phyloP scores from a whole-genome alignment of 140 eudicot genomes.

The Erigeron philadelphicus region DNA sequence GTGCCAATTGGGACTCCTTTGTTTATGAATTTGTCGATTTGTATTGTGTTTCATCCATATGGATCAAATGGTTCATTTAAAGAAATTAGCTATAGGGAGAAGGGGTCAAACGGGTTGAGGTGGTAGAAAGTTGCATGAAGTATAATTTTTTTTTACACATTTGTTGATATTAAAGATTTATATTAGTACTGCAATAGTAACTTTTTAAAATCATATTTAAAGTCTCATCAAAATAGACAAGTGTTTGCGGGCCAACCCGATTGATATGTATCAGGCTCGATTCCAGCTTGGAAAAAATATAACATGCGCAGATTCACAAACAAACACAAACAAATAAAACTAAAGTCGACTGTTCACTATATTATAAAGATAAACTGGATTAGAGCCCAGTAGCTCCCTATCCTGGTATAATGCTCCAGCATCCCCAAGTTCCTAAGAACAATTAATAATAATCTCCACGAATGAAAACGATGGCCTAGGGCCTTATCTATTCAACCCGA shows the following conservation, averaged over 20 bases:
- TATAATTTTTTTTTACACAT: neutral
- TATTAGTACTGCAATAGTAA: neutral
- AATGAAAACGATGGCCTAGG: no score
- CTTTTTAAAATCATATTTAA: neutral
- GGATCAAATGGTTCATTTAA: neutral
- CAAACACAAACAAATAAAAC: no score
- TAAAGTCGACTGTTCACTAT: no score
- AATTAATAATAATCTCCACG: no score
- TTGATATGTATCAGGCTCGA: no score
- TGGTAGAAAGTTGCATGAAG: neutral
- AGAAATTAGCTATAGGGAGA: neutral
- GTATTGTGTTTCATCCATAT: neutral
- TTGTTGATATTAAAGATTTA: neutral
- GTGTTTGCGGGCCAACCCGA: neutral
- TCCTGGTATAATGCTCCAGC: no score
- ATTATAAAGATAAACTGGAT: no score
- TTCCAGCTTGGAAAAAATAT: no score
- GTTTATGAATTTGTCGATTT: neutral
- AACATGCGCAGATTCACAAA: no score
- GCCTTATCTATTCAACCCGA: no score
- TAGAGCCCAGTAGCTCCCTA: no score
- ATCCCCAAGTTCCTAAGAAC: no score
- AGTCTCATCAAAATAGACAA: neutral
- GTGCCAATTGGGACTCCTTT: neutral
- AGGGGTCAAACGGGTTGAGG: neutral